Percentiles rank a stretch among this genome's conserved stretches.
phyloP scores from a whole-genome alignment of 2,329 filamentous ascomycete species.

The Neurospora sp. region DNA sequence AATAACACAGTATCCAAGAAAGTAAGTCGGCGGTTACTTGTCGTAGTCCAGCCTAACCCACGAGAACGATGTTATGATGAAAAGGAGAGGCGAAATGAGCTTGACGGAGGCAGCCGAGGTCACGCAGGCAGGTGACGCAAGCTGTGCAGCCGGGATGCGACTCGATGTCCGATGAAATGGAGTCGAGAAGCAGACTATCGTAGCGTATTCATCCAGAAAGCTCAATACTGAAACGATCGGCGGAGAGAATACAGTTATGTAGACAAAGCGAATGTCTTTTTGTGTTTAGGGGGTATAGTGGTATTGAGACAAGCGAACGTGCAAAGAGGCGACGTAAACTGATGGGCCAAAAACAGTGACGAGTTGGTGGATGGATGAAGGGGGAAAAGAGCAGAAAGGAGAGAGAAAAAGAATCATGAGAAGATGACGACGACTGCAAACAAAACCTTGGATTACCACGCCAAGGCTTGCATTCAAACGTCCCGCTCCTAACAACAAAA shows the following conservation, averaged over 20 bases:
- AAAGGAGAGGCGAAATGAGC: not conserved
- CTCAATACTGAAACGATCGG: not conserved
- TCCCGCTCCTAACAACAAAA: not conserved
- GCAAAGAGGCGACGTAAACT: not conserved
- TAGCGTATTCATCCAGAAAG: not conserved
- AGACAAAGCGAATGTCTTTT: not conserved
- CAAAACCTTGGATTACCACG: not conserved
- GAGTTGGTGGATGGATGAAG: not conserved
- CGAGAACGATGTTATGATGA: not conserved
- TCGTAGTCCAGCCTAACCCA: not conserved
- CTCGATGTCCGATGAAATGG: not conserved
- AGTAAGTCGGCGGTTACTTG: not conserved
- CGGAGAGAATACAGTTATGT: not conserved
- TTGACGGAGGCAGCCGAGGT: not conserved
- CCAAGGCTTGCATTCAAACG: not conserved
- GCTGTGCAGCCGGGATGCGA: not conserved
- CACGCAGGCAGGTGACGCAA: not conserved
- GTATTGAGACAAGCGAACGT: not conserved
- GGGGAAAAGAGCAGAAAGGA: not conserved
- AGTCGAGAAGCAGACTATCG: not conserved
- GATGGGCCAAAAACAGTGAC: not conserved
- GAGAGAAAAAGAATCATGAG: not conserved
- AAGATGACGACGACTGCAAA: not conserved
- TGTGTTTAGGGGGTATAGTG: not conserved
- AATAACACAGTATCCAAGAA: not conserved